Evolutionary conservation across 169 alveolate genomes (phyloP), one percentile per base, ranked within the genome.

Genomic region (Eimeria acervulina): DNA sequence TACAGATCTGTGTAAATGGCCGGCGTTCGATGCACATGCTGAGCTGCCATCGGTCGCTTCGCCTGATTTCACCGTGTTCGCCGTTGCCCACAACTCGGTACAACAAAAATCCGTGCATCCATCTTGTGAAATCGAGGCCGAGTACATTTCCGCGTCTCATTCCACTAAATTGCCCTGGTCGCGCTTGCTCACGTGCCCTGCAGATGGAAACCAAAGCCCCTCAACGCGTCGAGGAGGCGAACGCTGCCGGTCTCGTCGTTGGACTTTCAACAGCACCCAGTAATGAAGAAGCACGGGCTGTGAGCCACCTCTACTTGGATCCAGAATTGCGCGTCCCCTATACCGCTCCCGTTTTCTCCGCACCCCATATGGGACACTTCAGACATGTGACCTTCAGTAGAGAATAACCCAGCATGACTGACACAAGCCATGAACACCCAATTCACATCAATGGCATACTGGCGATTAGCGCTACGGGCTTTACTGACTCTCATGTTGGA

Each of bases 131-230:
- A 4, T 40, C 38, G 42, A 8, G 83, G 84, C 44, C 40, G n/a
- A 51, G 1, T 15, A 76, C 31, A 31, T 51, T 31, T 3, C 5
- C 33, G 31, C n/a, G 6, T n/a, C 21, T 28, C n/a, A 28, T 28
- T 31, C 42, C 55, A 83, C 61, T 36, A 52, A 33, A 52, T 26
- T 83, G 17, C 91, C 36, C 44, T 52, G 74, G 72, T 51, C 91
- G 31, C 47, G 91, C 51, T 31, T 87, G 94, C 94, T 40, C 66
- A 13, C 94, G 94, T 87, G 61, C 94, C 81, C 19, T 63, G 80
- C 94, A 87, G 94, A 87, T 63, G 94, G 81, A 52, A 33, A 63
- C 36, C 51, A 40, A 38, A 63, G 68, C 66, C 21, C n/a, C 94
- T 28, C 36, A 63, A 61, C 44, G 68, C 47, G 51, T 59, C 13